phyloP scores from a whole-genome alignment of 208 protist species.

The Crithidia fasciculata region DNA sequence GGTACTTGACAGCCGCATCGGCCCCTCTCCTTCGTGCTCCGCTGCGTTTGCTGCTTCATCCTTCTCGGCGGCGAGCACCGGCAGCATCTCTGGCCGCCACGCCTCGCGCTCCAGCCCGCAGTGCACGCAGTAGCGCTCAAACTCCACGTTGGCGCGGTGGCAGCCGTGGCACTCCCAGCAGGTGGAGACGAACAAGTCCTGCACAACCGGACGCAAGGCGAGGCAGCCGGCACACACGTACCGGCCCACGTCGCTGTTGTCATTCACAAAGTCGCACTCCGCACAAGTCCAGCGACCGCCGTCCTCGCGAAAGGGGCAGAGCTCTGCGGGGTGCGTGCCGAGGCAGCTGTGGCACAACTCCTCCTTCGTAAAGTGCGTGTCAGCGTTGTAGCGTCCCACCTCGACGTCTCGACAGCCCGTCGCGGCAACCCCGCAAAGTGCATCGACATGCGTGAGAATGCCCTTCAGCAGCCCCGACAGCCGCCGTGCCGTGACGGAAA shows the following conservation, averaged over 20 bases:
- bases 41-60: background rate
- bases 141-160: slow-evolving; percentile 64
- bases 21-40: background rate
- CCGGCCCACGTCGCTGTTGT: slow-evolving; percentile 72
- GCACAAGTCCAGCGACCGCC: slow-evolving; percentile 60
- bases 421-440: slow-evolving; percentile 33
- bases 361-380: slow-evolving; percentile 25
- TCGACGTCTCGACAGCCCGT: slow-evolving; percentile 26
- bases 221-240: slow-evolving; percentile 83
- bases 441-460: slow-evolving; percentile 53
- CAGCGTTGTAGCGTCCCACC: slow-evolving; percentile 24
- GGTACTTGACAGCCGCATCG: slow-evolving; percentile 13
- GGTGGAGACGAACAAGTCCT: slow-evolving; percentile 54
- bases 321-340: slow-evolving; percentile 57
- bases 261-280: slow-evolving; percentile 55
- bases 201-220: slow-evolving; percentile 58
- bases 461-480: slow-evolving; percentile 53
- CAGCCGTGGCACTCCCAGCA: slow-evolving; percentile 75
- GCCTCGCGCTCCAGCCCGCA: slow-evolving; percentile 45
- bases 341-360: slow-evolving; percentile 71
- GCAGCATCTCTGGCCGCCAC: slow-evolving; percentile 14
- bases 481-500: slow-evolving; percentile 41
- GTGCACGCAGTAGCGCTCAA: slow-evolving; percentile 85
- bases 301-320: slow-evolving; percentile 49
- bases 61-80: background rate